Evolutionary conservation across 495 filamentous ascomycete species (phyloP), one percentile per base, ranked within the genome.

Genomic region (Cercophora scortea): DNA sequence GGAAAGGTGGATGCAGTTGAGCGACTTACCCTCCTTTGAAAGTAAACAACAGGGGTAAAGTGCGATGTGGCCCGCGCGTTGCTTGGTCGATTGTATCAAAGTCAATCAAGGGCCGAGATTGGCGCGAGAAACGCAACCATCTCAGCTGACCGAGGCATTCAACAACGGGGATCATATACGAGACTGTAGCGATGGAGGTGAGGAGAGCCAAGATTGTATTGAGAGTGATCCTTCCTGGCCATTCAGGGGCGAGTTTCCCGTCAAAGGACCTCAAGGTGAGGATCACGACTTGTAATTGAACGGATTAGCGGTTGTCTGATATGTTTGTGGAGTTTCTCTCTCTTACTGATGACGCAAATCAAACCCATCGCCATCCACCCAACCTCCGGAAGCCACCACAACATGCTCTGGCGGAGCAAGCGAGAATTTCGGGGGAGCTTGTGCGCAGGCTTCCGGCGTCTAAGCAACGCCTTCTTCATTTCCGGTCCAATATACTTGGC

Each of bases 181-280:
- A 47, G 17, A 65, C 59, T 45, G 69, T 68, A 50, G 69, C 66
- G 17, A 73, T 46, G 2, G 69, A 68, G 11, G 62, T 64, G 33
- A 75, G 51, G 3, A 77, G 48, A 6, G 72, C 71, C 0, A 77
- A 40, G 15, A 77, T 47, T 0, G 72, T 58, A 57, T 76, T 74
- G 42, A 75, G 67, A 1, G 64, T 71, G 32, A 76, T 67, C 19
- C 61, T 57, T 39, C 69, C 59, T 1, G 69, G 71, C 69, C 70
- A 75, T 9, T 68, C 58, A 0, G 71, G 67, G 50, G 67, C 58
- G n/a, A 61, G 58, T 36, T 60, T 49, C 32, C 63, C 62, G 48
- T 76, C 61, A 42, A 66, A 77, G 1, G 56, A 45, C 18, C 51
- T 58, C 33, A 74, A 60, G 8, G 67, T 56, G 38, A 63, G 49